Percentiles rank a stretch among this genome's conserved stretches.
Evolutionary conservation across 208 protist genomes (phyloP).

Genomic region (Acanthamoeba sp.): DNA sequence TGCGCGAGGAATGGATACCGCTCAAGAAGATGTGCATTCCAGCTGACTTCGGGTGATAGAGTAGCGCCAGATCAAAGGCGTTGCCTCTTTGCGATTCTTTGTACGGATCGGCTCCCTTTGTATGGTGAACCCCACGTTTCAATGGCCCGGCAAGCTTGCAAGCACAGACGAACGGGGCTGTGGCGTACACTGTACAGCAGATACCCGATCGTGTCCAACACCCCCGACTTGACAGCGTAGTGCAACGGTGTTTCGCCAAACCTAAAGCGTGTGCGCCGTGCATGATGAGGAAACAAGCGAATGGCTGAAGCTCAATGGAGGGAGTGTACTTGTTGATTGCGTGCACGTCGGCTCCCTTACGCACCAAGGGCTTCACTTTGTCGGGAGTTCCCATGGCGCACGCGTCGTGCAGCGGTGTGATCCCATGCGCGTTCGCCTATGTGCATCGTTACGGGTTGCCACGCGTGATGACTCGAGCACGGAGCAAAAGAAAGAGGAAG

Average conservation of each 20-base stretch:
- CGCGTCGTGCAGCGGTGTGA: conserved; percentile 61
- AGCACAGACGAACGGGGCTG: not conserved
- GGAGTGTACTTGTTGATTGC: not conserved
- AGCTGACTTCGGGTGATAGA: not conserved
- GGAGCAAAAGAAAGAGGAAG: too few species aligned
- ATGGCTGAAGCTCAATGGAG: not conserved
- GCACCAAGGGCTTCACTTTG: conserved; percentile 13
- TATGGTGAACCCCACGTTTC: not conserved
- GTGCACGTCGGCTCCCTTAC: conserved; percentile 14
- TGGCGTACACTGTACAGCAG: conserved; percentile 24
- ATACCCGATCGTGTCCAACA: not conserved
- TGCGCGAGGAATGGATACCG: not conserved
- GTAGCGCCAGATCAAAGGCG: conserved; percentile 2
- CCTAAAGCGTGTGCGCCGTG: not conserved
- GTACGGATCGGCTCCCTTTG: conserved; percentile 51
- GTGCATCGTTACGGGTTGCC: not conserved
- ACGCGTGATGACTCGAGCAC: too few species aligned
- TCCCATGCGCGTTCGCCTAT: conserved; percentile 34
- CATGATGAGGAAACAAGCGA: not conserved
- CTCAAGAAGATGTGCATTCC: conserved; percentile 8
- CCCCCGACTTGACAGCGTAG: conserved; percentile 7
- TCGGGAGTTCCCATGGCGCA: not conserved
- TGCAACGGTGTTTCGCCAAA: conserved; percentile 69
- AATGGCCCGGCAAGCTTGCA: too few species aligned
- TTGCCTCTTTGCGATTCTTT: not conserved